Conservation (phyloP, 177 flowering plant genomes). For the Telopea speciosissima region DNA sequence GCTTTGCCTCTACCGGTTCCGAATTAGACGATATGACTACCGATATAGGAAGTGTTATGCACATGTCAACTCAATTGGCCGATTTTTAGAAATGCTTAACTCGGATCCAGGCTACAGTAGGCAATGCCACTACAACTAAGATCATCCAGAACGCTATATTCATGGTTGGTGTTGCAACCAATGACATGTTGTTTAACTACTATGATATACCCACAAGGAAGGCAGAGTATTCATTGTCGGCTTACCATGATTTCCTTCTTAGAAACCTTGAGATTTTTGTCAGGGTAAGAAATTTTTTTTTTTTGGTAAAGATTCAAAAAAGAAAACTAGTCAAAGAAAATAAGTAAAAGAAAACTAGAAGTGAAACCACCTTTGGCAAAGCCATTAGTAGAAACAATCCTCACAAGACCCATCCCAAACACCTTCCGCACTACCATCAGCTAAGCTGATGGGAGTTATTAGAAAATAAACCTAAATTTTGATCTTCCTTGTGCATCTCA, state of each 20-base stretch:
- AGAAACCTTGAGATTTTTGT: slow-evolving; percentile 14
- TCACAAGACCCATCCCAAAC: no score
- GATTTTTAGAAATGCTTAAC: slow-evolving; percentile 11
- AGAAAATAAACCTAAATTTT: no score
- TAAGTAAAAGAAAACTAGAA: no score
- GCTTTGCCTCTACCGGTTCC: slow-evolving; percentile 27
- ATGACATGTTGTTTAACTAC: slow-evolving; percentile 26
- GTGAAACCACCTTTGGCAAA: no score
- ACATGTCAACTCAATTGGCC: slow-evolving; percentile 12
- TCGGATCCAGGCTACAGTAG: slow-evolving; percentile 13
- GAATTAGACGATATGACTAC: slow-evolving; percentile 23
- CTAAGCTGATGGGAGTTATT: no score
- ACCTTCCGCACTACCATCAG: no score
- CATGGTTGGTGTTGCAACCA: slow-evolving; percentile 24
- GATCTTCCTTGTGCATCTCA: no score
- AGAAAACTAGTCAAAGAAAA: no score
- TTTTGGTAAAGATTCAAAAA: no score
- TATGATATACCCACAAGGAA: slow-evolving; percentile 21
- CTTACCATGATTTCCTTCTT: slow-evolving; percentile 32
- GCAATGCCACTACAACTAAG: not conserved
- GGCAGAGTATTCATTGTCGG: slow-evolving; percentile 3
- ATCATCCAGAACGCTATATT: slow-evolving; percentile 22
- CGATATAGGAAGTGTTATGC: not conserved
- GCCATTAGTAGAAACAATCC: no score
- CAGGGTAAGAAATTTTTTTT: slow-evolving; percentile 12